Conservation (phyloP, 768 basidiomycete genomes). For the Pluteus cervinus region DNA sequence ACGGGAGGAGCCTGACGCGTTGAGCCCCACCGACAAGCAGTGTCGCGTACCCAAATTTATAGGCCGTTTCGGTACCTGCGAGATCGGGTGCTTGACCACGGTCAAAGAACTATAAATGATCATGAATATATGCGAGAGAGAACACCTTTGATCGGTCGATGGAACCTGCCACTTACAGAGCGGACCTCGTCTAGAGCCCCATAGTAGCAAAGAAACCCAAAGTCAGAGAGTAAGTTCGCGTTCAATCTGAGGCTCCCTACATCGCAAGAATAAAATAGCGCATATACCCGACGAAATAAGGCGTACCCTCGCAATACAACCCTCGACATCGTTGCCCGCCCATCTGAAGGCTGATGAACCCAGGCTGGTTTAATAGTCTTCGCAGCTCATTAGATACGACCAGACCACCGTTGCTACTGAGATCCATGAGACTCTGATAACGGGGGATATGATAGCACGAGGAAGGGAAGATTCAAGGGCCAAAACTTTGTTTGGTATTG, state of each 20-base stretch:
- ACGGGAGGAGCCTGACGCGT: conserved; percentile 13
- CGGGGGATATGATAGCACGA: too few relatives aligned
- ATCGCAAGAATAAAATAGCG: too few relatives aligned
- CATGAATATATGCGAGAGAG: too few relatives aligned
- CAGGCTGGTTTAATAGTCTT: conserved; percentile 20
- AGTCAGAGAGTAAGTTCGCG: conserved; percentile 16
- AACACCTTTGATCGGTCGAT: too few relatives aligned
- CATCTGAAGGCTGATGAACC: conserved; percentile 15
- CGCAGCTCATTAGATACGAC: conserved; percentile 21
- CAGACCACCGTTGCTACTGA: conserved; percentile 26
- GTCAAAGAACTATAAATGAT: conserved; percentile 16
- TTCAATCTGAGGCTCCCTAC: too few relatives aligned
- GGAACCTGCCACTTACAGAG: not conserved
- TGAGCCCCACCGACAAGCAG: conserved; percentile 35
- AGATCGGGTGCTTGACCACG: conserved; percentile 30
- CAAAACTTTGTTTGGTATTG: too few relatives aligned
- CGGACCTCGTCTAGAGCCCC: not conserved
- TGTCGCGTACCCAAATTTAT: conserved; percentile 35
- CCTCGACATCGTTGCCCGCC: conserved; percentile 22
- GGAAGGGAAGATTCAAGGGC: too few relatives aligned
- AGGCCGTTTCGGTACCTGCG: conserved; percentile 33
- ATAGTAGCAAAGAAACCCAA: conserved; percentile 20
- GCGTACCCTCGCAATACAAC: conserved; percentile 21
- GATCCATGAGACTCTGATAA: too few relatives aligned
- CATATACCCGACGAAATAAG: not conserved